Evolutionary conservation across 148 eudicot genomes (phyloP).

Genomic region (Mesembryanthemum crystallinum): DNA sequence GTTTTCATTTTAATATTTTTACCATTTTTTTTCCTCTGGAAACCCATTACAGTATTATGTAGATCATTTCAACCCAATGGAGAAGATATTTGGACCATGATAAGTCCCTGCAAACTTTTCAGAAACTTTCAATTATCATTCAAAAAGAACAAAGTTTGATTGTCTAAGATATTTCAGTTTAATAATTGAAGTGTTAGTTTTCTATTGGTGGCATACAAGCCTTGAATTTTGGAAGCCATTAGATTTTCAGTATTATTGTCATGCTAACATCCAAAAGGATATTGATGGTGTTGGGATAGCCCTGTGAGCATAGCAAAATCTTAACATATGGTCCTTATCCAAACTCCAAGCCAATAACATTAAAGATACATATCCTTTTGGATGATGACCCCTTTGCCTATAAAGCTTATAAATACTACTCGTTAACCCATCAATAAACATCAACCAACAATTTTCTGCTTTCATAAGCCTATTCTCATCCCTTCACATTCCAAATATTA

Average conservation of each 20-base stretch:
- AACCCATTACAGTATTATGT: no score
- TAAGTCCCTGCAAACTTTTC: no score
- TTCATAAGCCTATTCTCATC: not conserved
- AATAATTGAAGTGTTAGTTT: no score
- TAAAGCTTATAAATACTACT: not conserved
- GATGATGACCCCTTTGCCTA: conserved; percentile 11
- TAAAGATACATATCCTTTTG: conserved; percentile 7
- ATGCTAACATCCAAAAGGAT: not conserved
- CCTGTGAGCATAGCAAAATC: not conserved
- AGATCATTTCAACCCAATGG: no score
- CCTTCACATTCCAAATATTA: not conserved
- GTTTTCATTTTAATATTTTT: no score
- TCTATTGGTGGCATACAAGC: not conserved
- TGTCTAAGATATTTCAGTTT: no score
- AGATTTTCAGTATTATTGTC: not conserved
- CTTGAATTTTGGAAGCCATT: not conserved
- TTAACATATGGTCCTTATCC: not conserved
- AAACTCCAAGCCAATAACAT: conserved; percentile 13
- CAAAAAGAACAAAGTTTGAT: no score
- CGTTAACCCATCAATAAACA: not conserved
- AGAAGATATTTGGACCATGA: no score
- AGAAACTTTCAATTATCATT: no score
- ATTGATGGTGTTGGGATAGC: not conserved
- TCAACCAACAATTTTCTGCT: not conserved
- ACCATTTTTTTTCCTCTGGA: no score